Base-by-base conservation (phyloP, 345 rosid genomes). In the Moricandia arvensis region DNA sequence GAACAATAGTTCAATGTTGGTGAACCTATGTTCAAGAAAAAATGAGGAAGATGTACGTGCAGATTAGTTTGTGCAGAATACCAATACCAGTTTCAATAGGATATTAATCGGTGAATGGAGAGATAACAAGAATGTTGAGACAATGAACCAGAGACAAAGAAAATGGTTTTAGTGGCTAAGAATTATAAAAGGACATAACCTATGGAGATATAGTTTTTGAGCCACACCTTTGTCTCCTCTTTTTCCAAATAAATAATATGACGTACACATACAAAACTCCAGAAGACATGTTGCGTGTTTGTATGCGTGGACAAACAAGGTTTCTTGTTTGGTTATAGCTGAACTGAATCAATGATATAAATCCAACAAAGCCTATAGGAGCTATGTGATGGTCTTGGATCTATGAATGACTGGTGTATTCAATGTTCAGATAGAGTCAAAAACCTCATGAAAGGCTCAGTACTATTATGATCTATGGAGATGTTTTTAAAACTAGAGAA, bases 181-280 rank as follows among this genome's bases (percentile, higher is more conserved):
- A 68, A 8, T 61, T 57, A 16, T 2, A 0, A 68, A 62, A 59
- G 72, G 55, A 77, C 62, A 43, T 6, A 30, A 64, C 59, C 30
- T 24, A 31, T 45, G 53, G 53, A n/a, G 17, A 69, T 21, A 12
- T 60, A 60, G 68, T 71, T 34, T 59, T 71, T 47, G 80, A 77
- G 80, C 80, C 80, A 65, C 76, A 77, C 65, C 18, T 77, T 70
- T 77, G 80, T 71, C 72, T 77, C 76, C 54, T 65, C 55, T 58
- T 71, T 71, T 71, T 65, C 54, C 72, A 58, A 59, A 71, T 72
- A 77, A 57, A 77, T 45, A 63, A 17, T 43, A 63, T 76, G 58
- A 34, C 63, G 6, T 67, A 33, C 53, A 75, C 45, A 60, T 43
- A 15, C 68, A 60, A 35, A 75, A 59, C 55, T 51, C 66, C 24